Percentiles rank a stretch among this genome's conserved stretches.
phyloP scores from a whole-genome alignment of 2,329 filamentous ascomycete species.

The Stagonosporopsis chrysanthemi region DNA sequence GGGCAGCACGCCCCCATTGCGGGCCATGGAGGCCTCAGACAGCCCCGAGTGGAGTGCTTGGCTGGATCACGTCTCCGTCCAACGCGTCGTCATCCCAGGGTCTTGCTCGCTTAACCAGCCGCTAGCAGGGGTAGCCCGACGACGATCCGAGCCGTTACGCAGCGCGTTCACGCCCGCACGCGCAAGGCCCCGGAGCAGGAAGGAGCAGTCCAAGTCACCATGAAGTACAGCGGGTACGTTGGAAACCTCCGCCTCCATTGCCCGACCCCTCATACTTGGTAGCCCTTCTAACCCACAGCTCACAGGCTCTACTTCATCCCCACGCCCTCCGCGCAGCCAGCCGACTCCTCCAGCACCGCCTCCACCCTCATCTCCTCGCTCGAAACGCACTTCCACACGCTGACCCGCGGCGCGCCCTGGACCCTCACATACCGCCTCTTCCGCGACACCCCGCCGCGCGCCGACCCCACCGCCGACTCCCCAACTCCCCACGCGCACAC shows the following conservation, averaged over 20 bases:
- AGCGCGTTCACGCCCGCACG: slow-evolving; percentile 2
- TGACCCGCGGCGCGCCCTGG: slow-evolving; percentile 36
- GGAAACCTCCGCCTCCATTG: neutral
- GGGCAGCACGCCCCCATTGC: slow-evolving; percentile 17
- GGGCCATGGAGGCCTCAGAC: slow-evolving; percentile 19
- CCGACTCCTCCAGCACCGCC: slow-evolving; percentile 32
- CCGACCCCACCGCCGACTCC: slow-evolving; percentile 19
- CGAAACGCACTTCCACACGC: slow-evolving; percentile 36
- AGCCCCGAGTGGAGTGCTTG: slow-evolving; percentile 13
- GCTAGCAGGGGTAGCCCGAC: slow-evolving; percentile 20
- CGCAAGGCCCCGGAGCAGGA: neutral
- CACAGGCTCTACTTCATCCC: slow-evolving; percentile 45
- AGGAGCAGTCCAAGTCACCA: neutral
- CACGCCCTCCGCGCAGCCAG: slow-evolving; percentile 33
- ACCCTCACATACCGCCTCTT: slow-evolving; percentile 44
- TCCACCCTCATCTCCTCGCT: slow-evolving; percentile 36
- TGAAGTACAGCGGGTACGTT: slow-evolving; percentile 34
- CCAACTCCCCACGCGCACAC: slow-evolving; percentile 29
- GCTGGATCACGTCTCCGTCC: slow-evolving; percentile 1
- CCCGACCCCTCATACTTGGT: neutral
- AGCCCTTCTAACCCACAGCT: neutral
- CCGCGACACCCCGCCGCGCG: slow-evolving; percentile 38
- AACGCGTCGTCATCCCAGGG: slow-evolving; percentile 12
- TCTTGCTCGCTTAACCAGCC: neutral
- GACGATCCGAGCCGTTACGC: slow-evolving; percentile 1